Evolutionary conservation across 2,329 filamentous ascomycete genomes (phyloP), one percentile per base, ranked within the genome.

Genomic region (Didymosphaeria variabile): DNA sequence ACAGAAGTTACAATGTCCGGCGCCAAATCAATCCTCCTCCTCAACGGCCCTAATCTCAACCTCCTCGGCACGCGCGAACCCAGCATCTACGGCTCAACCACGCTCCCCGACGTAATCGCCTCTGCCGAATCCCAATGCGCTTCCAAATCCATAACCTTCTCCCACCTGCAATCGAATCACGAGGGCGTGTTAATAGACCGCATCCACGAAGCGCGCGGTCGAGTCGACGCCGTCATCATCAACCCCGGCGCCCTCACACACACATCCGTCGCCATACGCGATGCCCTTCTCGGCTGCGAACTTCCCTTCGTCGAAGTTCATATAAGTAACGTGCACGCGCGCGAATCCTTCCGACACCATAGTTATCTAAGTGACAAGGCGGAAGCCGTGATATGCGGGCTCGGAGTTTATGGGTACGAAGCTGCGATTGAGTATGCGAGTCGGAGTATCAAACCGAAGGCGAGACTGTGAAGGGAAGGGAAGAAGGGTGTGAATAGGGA

Each of bases 21-120:
- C 26, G 38, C 38, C 38, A 17, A 40, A n/a, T 40, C 73, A 19
- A 88, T 93, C 72, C 88, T 93, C 68, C 83, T 93, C 66, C 88
- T 93, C 81, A 93, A 93, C 78, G 91, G 91, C n/a, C 90, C 91
- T 34, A 94, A 94, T 77, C 88, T 94, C 69, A 93, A 93, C 79
- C 88, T 94, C 53, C 85, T 94, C 32, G 91, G 91, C 38, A 90
- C 87, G 13, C 85, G 91, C 23, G 91, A 94, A 75, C 91, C 91
- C 17, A 80, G 87, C 31, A 85, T 92, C 70, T 93, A 94, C 80
- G 91, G 91, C 72, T 83, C 81, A 62, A 88, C 87, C 0, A 92
- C 90, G 0, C 87, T 94, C 13, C 54, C 81, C 21, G 86, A 91
- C 66, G 84, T 94, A 17, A 82, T 87, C 50, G 61, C 76, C 2